Conservation (phyloP, 306 rosid species). For the Pyrus betulifolia region DNA sequence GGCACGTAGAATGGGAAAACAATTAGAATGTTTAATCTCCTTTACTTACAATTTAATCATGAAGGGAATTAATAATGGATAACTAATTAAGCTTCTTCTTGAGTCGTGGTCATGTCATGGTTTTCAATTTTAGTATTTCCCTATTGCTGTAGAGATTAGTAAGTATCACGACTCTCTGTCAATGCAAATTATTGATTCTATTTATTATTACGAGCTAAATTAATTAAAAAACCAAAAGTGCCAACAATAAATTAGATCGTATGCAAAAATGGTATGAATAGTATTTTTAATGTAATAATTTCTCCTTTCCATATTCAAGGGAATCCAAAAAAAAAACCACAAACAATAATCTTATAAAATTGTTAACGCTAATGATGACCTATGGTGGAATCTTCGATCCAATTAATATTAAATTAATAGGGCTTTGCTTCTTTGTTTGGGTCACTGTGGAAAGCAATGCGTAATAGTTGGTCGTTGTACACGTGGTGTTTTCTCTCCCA, state of each 20-base stretch:
- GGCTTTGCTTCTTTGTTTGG: background rate
- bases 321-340: background rate
- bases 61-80: background rate
- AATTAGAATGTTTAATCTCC: too few relatives aligned
- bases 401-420: background rate
- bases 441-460: background rate
- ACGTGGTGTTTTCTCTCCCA: background rate
- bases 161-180: conserved; percentile 1
- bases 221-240: background rate
- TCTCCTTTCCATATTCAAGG: background rate
- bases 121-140: background rate
- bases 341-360: background rate
- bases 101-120: conserved; percentile 2
- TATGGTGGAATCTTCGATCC: conserved; percentile 15
- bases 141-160: background rate
- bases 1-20: too few relatives aligned
- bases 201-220: background rate
- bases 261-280: too few relatives aligned
- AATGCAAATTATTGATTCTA: background rate
- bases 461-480: background rate
- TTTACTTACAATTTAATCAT: background rate
- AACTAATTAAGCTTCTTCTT: conserved; percentile 11
- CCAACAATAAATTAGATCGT: background rate
- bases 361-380: conserved; percentile 19
- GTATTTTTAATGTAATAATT: background rate